A percentile compares a stretch with the other conserved stretches of the same genome.
Evolutionary conservation across 805 yeast genomes (phyloP).

Genomic region (Teunomyces cretensis): DNA sequence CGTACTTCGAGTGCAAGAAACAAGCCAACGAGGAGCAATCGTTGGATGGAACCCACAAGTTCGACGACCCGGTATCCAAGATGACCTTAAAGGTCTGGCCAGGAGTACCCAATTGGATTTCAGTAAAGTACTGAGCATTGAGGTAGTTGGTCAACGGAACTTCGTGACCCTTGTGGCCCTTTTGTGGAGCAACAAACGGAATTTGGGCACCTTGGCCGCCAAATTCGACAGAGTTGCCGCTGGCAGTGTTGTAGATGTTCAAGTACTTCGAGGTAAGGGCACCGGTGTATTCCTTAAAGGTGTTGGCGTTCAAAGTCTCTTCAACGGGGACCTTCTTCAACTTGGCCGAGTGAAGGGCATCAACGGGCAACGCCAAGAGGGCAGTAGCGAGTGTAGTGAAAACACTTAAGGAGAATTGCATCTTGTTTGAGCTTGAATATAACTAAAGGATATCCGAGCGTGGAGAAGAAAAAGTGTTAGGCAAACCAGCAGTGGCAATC

Average conservation of each 20-base stretch:
- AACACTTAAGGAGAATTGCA: constrained; percentile 36
- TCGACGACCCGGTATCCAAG: constrained; percentile 94
- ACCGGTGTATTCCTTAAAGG: constrained; percentile 52
- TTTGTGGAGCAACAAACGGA: constrained; percentile 37
- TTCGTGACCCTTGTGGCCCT: constrained; percentile 53
- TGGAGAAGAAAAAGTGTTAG: constrained; percentile 1
- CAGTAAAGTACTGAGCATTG: constrained; percentile 96
- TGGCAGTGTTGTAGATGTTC: constrained; percentile 42
- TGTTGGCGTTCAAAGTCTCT: constrained; percentile 52
- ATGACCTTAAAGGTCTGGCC: constrained; percentile 91
- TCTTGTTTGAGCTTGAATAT: constrained; percentile 10
- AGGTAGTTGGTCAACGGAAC: constrained; percentile 89
- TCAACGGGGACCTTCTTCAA: constrained; percentile 59
- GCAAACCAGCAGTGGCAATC: constrained; percentile 8
- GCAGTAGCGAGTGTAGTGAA: constrained; percentile 45
- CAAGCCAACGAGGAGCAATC: constrained; percentile 95
- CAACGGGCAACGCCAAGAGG: constrained; percentile 29
- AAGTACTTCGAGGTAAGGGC: constrained; percentile 65
- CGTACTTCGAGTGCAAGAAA: constrained; percentile 88
- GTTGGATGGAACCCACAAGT: constrained; percentile 91
- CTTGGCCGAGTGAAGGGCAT: constrained; percentile 50
- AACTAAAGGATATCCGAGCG: neutral
- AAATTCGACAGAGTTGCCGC: constrained; percentile 27
- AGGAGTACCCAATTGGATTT: constrained; percentile 88
- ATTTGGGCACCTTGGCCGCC: constrained; percentile 31